These are phyloP conservation scores for Seminavis robusta DNA, from an alignment of 108 stramenopile genomes.

Conservation along the genomic window DNA sequence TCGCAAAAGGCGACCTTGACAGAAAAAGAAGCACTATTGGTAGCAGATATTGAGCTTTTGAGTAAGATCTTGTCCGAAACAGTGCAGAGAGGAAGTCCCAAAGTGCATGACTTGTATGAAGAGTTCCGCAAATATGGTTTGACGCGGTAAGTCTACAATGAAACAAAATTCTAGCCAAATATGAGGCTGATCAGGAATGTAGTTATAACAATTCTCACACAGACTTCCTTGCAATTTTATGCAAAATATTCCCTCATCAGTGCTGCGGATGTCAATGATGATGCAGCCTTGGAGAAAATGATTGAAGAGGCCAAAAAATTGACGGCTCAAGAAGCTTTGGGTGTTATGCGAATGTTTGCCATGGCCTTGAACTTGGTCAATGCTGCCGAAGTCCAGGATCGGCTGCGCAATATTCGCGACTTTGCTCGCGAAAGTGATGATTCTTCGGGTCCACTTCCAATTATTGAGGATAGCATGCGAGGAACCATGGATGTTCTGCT, in stretches of 20 bases:
- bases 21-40: constrained; percentile 30
- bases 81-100: constrained; percentile 58
- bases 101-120: constrained; percentile 61
- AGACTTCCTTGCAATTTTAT: too few relatives aligned
- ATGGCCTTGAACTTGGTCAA: constrained; percentile 79
- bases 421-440: neutral
- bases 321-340: constrained; percentile 53
- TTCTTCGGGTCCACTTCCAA: constrained; percentile 62
- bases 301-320: constrained; percentile 47
- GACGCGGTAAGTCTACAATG: constrained; percentile 44
- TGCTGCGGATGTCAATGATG: constrained; percentile 42
- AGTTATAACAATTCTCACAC: neutral
- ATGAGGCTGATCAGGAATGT: too few relatives aligned
- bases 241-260: neutral
- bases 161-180: too few relatives aligned
- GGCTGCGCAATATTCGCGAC: constrained; percentile 48
- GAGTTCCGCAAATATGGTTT: constrained; percentile 59
- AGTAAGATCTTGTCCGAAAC: constrained; percentile 67
- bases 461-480: constrained; percentile 69
- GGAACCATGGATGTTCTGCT: constrained; percentile 68
- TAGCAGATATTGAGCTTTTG: constrained; percentile 69
- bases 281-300: constrained; percentile 63
- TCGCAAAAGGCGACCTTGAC: constrained; percentile 2
- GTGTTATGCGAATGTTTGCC: constrained; percentile 67
- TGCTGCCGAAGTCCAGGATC: constrained; percentile 84